phyloP scores from a whole-genome alignment of 805 yeast genomes.

The Monosporozyma yasuniensis region DNA sequence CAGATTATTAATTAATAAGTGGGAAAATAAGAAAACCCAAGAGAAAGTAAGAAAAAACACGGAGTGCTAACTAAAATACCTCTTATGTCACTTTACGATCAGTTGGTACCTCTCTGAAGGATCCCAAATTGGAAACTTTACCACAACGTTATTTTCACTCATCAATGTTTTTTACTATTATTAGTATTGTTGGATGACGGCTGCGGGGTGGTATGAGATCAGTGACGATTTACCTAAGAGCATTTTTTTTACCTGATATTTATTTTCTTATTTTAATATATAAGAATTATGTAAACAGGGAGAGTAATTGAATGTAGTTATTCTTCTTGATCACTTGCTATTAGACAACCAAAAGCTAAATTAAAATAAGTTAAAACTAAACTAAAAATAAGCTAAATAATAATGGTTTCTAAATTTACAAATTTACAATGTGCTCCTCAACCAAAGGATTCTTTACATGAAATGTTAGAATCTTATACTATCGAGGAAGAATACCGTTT shows the following conservation, averaged over 20 bases:
- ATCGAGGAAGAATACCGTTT: constrained; percentile 5
- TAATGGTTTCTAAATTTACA: constrained; percentile 1
- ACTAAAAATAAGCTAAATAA: not conserved
- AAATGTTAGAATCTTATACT: not conserved
- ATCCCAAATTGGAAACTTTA: not conserved
- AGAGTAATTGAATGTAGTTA: not conserved
- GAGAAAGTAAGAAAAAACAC: not conserved
- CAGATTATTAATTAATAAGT: too few relatives aligned
- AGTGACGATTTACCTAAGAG: not conserved
- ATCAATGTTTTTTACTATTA: not conserved
- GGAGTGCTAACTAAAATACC: not conserved
- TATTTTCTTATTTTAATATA: not conserved
- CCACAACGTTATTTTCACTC: not conserved
- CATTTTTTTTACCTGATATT: not conserved
- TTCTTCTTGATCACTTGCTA: not conserved
- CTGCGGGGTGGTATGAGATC: not conserved
- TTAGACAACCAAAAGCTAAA: not conserved
- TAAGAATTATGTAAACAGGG: not conserved
- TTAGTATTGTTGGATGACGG: not conserved
- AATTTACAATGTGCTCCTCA: constrained; percentile 7
- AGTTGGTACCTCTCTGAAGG: not conserved
- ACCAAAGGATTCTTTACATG: constrained; percentile 6
- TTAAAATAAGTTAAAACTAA: not conserved
- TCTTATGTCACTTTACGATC: not conserved
- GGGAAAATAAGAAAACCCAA: not conserved